Evolutionary conservation across 257 asterid species (phyloP), one percentile per base, ranked within the genome.

Genomic region (Petunia secreta): DNA sequence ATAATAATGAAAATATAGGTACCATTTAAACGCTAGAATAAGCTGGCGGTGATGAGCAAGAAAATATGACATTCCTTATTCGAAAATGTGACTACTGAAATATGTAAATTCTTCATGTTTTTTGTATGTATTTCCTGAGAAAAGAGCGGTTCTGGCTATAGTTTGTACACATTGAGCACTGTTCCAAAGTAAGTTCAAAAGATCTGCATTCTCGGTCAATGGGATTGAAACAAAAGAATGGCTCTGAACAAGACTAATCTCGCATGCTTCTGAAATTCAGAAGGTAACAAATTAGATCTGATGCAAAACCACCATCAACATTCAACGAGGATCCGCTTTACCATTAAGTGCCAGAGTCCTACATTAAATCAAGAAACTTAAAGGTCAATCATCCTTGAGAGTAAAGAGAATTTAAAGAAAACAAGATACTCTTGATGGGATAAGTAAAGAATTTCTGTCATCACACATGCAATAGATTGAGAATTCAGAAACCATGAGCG

Each of bases 311-410:
- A 58, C 80, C 36, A 46, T 83, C 85, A 80, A 81, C 93, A 83
- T 63, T 83, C 87, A 86, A 82, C 91, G 85, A 83, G 71, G 80
- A 63, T 88, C 91, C 60, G 85, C 87, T 76, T 87, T 85, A 25
- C 89, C 84, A 16, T 86, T 48, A 58, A 89, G 84, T 79, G 87
- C 78, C 75, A 82, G 84, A 54, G 84, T 83, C 93, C 97, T 92
- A 89, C 81, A 82, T 59, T 43, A 38, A 53, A 36, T 84, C 60
- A 83, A 79, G 64, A 59, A 40, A 71, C 13, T 78, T 34, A 68
- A 6, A 53, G 57, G 80, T 83, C 74, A 74, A 9, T n/a, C 54
- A 75, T 11, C n/a, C 46, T 55, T 16, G 65, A 55, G 65, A 75
- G 43, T 52, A 67, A 43, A 7, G 58, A 46, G 16, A 36, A 68